These are phyloP conservation scores for Mrakia hoshinonis DNA, from an alignment of 768 basidiomycete genomes.

Conservation along the genomic window DNA sequence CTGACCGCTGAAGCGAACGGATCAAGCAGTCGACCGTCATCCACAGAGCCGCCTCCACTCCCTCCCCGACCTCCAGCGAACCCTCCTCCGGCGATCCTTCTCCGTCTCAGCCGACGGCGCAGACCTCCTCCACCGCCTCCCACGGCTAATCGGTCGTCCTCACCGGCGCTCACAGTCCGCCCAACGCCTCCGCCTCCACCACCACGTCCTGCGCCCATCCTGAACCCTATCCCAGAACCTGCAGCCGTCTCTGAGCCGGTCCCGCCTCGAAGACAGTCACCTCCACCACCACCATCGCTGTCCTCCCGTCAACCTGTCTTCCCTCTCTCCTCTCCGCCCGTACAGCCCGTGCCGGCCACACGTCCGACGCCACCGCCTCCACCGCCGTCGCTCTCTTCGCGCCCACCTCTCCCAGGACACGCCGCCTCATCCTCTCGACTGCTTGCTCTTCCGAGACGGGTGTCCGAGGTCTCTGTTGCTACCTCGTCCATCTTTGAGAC, in stretches of 20 bases:
- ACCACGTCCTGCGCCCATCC: background rate
- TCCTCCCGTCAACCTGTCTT: too few relatives aligned
- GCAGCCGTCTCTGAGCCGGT: too few relatives aligned
- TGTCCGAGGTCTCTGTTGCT: background rate
- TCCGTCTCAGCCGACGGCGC: background rate
- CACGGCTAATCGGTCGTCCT: background rate
- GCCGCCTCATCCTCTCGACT: background rate
- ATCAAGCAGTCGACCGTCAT: background rate
- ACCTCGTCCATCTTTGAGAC: background rate
- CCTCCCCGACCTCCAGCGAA: background rate
- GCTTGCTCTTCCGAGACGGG: background rate
- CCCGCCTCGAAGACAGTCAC: too few relatives aligned
- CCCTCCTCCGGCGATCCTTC: conserved; percentile 1
- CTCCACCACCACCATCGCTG: too few relatives aligned
- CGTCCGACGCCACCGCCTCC: background rate
- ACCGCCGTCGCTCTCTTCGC: background rate
- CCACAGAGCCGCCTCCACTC: background rate
- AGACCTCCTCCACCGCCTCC: background rate
- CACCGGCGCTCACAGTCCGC: background rate
- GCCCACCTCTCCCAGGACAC: background rate
- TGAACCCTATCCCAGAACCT: too few relatives aligned
- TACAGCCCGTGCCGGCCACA: too few relatives aligned
- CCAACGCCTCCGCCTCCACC: background rate
- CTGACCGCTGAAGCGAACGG: background rate
- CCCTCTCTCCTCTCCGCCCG: too few relatives aligned